A percentile compares a stretch with the other conserved stretches of the same genome.
These are phyloP conservation scores for Euphrasia arctica DNA, from an alignment of 305 asterid species.

Conservation along the genomic window DNA sequence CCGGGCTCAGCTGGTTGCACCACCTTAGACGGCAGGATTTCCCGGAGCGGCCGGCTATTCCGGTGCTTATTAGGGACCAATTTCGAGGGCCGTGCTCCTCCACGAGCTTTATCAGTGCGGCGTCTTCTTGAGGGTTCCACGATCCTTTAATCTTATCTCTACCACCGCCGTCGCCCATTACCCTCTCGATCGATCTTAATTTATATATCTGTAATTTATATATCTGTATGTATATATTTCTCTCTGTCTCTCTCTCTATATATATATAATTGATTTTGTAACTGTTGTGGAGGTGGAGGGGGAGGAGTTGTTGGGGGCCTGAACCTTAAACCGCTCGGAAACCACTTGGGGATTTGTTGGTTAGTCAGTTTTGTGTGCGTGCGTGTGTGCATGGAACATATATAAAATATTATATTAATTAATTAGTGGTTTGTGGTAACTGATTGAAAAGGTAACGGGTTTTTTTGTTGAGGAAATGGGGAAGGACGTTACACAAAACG, in stretches of 20 bases:
- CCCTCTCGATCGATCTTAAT: neutral
- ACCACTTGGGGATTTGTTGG: slow-evolving; percentile 35
- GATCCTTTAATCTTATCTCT: slow-evolving; percentile 48
- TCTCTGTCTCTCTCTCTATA: slow-evolving; percentile 2
- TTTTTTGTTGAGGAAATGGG: slow-evolving; percentile 19
- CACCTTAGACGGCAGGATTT: slow-evolving; percentile 73
- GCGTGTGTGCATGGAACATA: slow-evolving; percentile 7
- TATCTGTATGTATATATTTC: too few species aligned
- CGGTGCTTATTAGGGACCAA: slow-evolving; percentile 61
- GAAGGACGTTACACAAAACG: slow-evolving; percentile 33
- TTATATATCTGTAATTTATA: too few species aligned
- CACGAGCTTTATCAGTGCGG: slow-evolving; percentile 38
- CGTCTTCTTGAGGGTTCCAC: slow-evolving; percentile 65
- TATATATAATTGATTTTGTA: slow-evolving; percentile 25
- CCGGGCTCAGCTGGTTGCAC: slow-evolving; percentile 75
- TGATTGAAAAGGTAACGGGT: slow-evolving; percentile 34
- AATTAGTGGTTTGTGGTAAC: slow-evolving; percentile 8
- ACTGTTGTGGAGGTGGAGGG: slow-evolving; percentile 22
- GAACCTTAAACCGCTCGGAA: slow-evolving; percentile 62
- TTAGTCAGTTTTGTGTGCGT: slow-evolving; percentile 29
- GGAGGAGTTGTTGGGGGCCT: slow-evolving; percentile 57
- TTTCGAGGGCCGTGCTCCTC: slow-evolving; percentile 64
- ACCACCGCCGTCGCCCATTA: slow-evolving; percentile 12
- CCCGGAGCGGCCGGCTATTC: slow-evolving; percentile 63
- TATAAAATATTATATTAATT: neutral